Percentiles rank a stretch among this genome's conserved stretches.
Conservation (phyloP, 805 yeast genomes). For the Metschnikowia bowlesiae region DNA sequence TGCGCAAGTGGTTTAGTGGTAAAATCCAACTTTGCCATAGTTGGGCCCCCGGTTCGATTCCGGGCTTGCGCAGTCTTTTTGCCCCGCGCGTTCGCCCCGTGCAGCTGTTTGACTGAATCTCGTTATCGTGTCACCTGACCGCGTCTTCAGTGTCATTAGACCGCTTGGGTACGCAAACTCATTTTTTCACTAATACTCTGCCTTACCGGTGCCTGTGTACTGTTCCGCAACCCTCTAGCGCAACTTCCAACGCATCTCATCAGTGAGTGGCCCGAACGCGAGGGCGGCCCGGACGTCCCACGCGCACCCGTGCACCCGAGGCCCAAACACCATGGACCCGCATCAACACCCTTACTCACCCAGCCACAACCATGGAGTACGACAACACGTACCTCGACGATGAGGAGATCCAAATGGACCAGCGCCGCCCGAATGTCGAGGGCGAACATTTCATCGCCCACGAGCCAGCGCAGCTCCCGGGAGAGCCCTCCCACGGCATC, state of each 20-base stretch:
- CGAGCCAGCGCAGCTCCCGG: constrained; percentile 5
- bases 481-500: constrained; percentile 13
- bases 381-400: constrained; percentile 29
- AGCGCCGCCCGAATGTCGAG: constrained; percentile 17
- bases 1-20: constrained; percentile 22
- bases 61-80: constrained; percentile 19
- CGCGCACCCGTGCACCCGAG: constrained; percentile 2
- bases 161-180: too few species aligned
- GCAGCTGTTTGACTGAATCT: too few species aligned
- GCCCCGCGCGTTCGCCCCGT: too few species aligned
- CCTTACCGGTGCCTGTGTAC: too few species aligned
- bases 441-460: constrained; percentile 13
- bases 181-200: too few species aligned
- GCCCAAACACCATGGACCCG: background rate
- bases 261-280: background rate
- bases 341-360: background rate
- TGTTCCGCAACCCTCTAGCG: too few species aligned
- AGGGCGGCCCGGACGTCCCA: too few species aligned
- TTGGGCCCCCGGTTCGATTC: constrained; percentile 23
- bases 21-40: constrained; percentile 21
- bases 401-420: constrained; percentile 22
- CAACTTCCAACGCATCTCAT: too few species aligned
- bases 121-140: background rate
- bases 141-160: too few species aligned
- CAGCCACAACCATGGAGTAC: constrained; percentile 19